phyloP scores from a whole-genome alignment of 2,329 filamentous ascomycete species.

The Ceratocystis papillata region DNA sequence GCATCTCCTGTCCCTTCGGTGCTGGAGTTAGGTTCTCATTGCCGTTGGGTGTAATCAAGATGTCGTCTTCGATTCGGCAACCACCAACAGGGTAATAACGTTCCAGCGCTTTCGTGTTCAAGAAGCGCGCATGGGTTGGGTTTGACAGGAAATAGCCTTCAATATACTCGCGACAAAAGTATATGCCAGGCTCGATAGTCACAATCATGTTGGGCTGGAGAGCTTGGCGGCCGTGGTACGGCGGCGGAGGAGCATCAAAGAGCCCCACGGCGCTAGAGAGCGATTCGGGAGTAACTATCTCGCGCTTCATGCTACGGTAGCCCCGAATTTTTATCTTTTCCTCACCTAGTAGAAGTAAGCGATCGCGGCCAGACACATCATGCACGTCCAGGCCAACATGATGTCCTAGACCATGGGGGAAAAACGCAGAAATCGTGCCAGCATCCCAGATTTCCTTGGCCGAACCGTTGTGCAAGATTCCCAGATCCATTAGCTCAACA shows the following conservation, averaged over 20 bases:
- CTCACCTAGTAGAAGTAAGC: constrained; percentile 31
- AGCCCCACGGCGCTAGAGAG: constrained; percentile 26
- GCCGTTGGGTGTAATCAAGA: constrained; percentile 66
- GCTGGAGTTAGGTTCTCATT: constrained; percentile 74
- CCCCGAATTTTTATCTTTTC: constrained; percentile 30
- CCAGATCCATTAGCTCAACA: constrained; percentile 57
- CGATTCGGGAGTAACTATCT: constrained; percentile 34
- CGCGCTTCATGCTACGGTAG: constrained; percentile 32
- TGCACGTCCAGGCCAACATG: constrained; percentile 57
- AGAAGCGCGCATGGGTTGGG: constrained; percentile 48
- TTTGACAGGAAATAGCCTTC: constrained; percentile 56
- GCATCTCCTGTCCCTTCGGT: constrained; percentile 62
- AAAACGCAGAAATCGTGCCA: constrained; percentile 51
- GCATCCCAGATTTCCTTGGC: constrained; percentile 43
- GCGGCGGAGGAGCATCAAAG: constrained; percentile 26
- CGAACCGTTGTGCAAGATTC: constrained; percentile 56
- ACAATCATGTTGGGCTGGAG: constrained; percentile 56
- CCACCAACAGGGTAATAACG: constrained; percentile 71
- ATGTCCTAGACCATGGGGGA: constrained; percentile 55
- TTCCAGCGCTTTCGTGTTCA: constrained; percentile 54
- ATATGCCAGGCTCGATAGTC: constrained; percentile 71
- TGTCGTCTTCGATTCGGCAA: constrained; percentile 84
- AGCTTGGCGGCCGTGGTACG: constrained; percentile 32
- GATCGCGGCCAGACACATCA: constrained; percentile 41
- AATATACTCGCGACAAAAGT: constrained; percentile 65